Percentiles rank a stretch among this genome's conserved stretches.
Conservation (phyloP, 495 filamentous ascomycete species). For the Collariella sp. region DNA sequence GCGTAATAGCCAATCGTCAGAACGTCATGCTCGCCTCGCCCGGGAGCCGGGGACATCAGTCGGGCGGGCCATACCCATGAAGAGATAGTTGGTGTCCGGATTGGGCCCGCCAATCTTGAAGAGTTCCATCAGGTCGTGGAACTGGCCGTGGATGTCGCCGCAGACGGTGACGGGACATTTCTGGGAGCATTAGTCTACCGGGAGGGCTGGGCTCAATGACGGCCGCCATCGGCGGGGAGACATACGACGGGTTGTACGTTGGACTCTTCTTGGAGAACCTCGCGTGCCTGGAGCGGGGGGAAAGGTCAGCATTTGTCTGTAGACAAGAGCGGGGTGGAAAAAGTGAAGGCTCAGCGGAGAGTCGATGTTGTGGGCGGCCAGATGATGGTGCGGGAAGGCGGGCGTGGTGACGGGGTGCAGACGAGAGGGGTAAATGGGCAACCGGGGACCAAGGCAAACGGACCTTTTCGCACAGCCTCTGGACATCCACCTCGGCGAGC, state of each 20-base stretch:
- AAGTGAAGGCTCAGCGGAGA: neutral
- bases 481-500: conserved; percentile 87
- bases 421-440: neutral
- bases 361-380: neutral
- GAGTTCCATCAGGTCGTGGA: conserved; percentile 89
- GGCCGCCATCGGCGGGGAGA: conserved; percentile 13
- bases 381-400: neutral
- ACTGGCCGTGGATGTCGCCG: conserved; percentile 90
- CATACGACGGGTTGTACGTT: conserved; percentile 98
- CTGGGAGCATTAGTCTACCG: conserved; percentile 35
- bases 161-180: conserved; percentile 93
- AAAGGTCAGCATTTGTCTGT: neutral
- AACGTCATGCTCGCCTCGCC: conserved; percentile 1
- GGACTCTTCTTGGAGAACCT: conserved; percentile 93
- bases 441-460: conserved; percentile 18
- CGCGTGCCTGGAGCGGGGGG: conserved; percentile 61
- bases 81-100: conserved; percentile 90
- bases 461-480: conserved; percentile 95
- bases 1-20: conserved; percentile 11
- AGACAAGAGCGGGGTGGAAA: neutral
- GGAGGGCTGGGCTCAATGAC: neutral
- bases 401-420: neutral
- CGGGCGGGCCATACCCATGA: conserved; percentile 64
- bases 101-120: conserved; percentile 89
- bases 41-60: neutral